These are phyloP conservation scores for Leptographium lundbergii DNA, from an alignment of 2,329 filamentous ascomycete genomes.

Conservation along the genomic window DNA sequence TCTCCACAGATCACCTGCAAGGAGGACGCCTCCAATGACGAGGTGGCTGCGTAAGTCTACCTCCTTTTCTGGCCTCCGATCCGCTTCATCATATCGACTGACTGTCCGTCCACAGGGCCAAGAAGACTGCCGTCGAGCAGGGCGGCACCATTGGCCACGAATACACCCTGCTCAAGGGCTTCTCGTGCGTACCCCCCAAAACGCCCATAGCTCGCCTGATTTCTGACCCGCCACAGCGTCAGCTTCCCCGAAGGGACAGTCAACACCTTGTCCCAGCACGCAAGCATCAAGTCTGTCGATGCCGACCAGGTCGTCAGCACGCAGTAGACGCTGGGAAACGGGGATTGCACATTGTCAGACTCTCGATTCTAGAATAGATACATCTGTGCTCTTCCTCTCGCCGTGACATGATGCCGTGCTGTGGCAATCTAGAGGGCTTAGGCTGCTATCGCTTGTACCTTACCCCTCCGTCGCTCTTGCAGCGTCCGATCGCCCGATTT, in stretches of 20 bases:
- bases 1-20: conserved; percentile 63
- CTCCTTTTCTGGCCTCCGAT: not conserved
- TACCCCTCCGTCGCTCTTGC: not conserved
- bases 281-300: conserved; percentile 66
- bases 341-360: not conserved
- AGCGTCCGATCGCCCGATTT: not conserved
- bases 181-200: conserved; percentile 55
- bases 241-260: conserved; percentile 57
- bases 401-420: not conserved
- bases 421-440: not conserved
- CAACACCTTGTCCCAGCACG: conserved; percentile 50
- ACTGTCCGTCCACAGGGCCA: conserved; percentile 41
- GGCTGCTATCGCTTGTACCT: not conserved
- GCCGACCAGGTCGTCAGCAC: conserved; percentile 56
- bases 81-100: not conserved
- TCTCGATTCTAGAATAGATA: not conserved
- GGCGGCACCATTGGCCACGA: conserved; percentile 78
- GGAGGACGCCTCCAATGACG: conserved; percentile 48
- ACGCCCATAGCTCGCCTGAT: not conserved
- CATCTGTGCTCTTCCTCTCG: not conserved
- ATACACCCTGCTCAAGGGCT: conserved; percentile 81
- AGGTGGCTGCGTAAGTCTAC: conserved; percentile 51
- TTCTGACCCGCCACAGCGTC: conserved; percentile 40
- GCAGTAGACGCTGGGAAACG: conserved; percentile 39
- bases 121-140: conserved; percentile 59